Evolutionary conservation across 2,329 filamentous ascomycete genomes (phyloP).

Genomic region (Cyclaneusma minus): DNA sequence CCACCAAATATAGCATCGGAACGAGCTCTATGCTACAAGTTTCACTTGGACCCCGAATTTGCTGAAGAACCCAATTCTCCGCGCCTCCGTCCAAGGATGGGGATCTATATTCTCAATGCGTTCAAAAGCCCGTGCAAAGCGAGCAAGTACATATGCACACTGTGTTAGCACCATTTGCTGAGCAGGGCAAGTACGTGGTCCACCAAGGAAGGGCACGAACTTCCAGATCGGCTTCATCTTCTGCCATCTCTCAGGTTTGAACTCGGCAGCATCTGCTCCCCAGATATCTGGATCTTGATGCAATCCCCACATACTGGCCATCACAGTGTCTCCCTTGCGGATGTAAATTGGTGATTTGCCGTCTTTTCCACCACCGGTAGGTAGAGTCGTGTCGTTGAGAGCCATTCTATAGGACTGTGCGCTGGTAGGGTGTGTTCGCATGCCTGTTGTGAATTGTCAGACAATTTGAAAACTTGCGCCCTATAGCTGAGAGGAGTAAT

Average conservation of each 20-base stretch:
- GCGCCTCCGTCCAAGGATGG: too few relatives aligned
- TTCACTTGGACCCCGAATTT: too few relatives aligned
- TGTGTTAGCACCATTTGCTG: slow-evolving; percentile 16
- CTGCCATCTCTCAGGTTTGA: slow-evolving; percentile 27
- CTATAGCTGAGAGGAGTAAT: too few relatives aligned
- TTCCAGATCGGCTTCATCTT: slow-evolving; percentile 27
- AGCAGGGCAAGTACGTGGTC: slow-evolving; percentile 15
- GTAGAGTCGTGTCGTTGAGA: slow-evolving; percentile 11
- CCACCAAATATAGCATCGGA: too few relatives aligned
- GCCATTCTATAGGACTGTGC: slow-evolving; percentile 15
- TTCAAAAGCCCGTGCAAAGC: slow-evolving; percentile 14
- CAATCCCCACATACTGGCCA: slow-evolving; percentile 15
- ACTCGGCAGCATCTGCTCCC: slow-evolving; percentile 22
- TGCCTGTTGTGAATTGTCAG: too few relatives aligned
- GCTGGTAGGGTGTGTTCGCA: slow-evolving; percentile 23
- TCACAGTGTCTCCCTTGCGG: slow-evolving; percentile 7
- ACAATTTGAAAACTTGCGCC: too few relatives aligned
- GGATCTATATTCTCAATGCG: slow-evolving; percentile 10
- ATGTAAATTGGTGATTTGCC: slow-evolving; percentile 14
- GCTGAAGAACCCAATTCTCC: too few relatives aligned
- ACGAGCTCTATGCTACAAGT: too few relatives aligned
- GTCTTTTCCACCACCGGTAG: slow-evolving; percentile 16
- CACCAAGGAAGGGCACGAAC: slow-evolving; percentile 17
- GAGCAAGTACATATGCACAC: slow-evolving; percentile 13
- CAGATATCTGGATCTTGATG: slow-evolving; percentile 23